Base-by-base conservation (phyloP, 2,329 filamentous ascomycete species). In the Apiospora hydei region DNA sequence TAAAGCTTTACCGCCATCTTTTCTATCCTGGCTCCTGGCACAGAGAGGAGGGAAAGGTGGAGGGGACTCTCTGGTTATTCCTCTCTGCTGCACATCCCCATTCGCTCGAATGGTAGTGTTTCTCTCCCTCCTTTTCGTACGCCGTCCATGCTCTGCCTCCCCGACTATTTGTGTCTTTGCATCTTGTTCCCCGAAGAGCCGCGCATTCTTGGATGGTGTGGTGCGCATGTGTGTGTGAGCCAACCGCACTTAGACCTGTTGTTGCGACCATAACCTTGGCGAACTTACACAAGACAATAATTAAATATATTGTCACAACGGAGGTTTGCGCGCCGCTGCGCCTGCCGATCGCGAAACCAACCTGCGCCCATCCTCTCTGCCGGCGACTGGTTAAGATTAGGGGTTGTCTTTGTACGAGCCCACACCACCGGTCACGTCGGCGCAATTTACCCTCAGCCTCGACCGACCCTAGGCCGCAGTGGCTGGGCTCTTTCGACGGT, bases 1-100 rank as follows among this genome's bases (percentile, higher is more conserved):
- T 68, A 70, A 67, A 70, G 70, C 72, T 26, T 69, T 64, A 64
- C 57, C 66, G 41, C 66, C 66, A 44, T 68, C 66, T n/a, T 68
- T 68, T 44, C 41, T 47, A 38, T 44, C 66, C 66, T 68, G 66
- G 57, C 57, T 64, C 57, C 57, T 41, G 57, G 57, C 57, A 64
- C n/a, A 64, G 57, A 64, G 57, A 64, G 30, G 57, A 64, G 57
- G 34, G 34, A 64, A 64, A 64, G 57, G 57, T 64, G 57, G 57
- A 64, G 57, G 57, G 57, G 57, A 64, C 38, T 64, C 30, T 41
- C 21, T 64, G 57, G 57, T 30, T 64, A 41, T 34, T 38, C 57
- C 34, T 38, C 57, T 64, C 57, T 64, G 34, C 57, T 41, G 57
- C 18, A 68, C 26, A 68, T 18, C 66, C 38, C 64, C 64, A 43